Percentiles rank a stretch among this genome's conserved stretches.
Conservation (phyloP, 768 basidiomycete species). For the Mrakia gelida region DNA sequence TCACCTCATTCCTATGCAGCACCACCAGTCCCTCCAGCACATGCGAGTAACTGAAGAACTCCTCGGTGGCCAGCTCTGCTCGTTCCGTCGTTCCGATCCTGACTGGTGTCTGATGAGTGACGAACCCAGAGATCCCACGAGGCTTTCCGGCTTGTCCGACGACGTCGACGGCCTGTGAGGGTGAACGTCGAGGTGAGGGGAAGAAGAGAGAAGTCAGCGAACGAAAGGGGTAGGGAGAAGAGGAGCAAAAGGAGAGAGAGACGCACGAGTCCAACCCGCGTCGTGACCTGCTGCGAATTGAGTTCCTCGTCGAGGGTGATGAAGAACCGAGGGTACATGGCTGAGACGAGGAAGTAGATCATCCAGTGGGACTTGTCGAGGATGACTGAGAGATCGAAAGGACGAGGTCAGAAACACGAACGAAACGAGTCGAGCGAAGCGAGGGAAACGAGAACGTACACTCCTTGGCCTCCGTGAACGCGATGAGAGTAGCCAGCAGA, state of each 20-base stretch:
- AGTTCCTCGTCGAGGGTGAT: slow-evolving; percentile 94
- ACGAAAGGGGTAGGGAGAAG: background rate
- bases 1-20: slow-evolving; percentile 77
- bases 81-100: slow-evolving; percentile 90
- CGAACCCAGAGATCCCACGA: slow-evolving; percentile 83
- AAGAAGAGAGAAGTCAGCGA: background rate
- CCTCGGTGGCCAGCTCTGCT: slow-evolving; percentile 93
- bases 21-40: slow-evolving; percentile 92
- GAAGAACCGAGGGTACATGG: slow-evolving; percentile 98
- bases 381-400: slow-evolving; percentile 57
- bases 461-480: slow-evolving; percentile 90
- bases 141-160: slow-evolving; percentile 98
- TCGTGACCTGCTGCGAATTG: slow-evolving; percentile 77
- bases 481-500: slow-evolving; percentile 75
- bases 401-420: background rate
- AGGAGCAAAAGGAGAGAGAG: background rate
- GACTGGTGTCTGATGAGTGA: slow-evolving; percentile 95
- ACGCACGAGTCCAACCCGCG: slow-evolving; percentile 83
- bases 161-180: slow-evolving; percentile 79
- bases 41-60: slow-evolving; percentile 83
- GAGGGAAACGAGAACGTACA: slow-evolving; percentile 35
- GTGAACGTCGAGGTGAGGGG: slow-evolving; percentile 21
- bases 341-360: slow-evolving; percentile 89
- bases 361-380: slow-evolving; percentile 98
- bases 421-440: background rate